Percentiles rank a stretch among this genome's conserved stretches.
Conservation (phyloP, 176 grass and related monocot genomes). For the Rhynchospora pubera region DNA sequence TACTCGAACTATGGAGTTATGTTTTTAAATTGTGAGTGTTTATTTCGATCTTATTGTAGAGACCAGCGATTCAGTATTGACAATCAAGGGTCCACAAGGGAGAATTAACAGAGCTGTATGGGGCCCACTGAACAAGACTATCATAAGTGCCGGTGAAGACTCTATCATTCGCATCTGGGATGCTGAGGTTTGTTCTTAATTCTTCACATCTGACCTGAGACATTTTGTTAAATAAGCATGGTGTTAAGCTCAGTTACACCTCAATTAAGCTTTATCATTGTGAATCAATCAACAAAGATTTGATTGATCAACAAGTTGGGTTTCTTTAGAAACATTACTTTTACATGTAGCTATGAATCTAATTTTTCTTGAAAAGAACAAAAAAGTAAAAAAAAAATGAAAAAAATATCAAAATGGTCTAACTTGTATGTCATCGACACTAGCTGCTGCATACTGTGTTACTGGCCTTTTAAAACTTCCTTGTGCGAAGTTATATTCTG, state of each 20-base stretch:
- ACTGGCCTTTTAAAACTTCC: background rate
- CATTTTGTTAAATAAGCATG: background rate
- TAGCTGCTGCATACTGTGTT: background rate
- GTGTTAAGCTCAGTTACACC: background rate
- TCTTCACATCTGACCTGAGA: background rate
- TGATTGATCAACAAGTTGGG: background rate
- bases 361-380: background rate
- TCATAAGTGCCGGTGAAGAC: conserved; percentile 86
- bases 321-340: background rate
- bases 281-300: background rate
- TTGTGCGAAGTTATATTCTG: background rate
- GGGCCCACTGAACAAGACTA: conserved; percentile 88
- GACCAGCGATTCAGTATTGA: conserved; percentile 51
- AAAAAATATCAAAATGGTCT: background rate
- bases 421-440: background rate
- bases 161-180: conserved; percentile 82
- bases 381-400: background rate
- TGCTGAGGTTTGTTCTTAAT: conserved; percentile 42
- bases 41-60: conserved; percentile 41
- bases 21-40: background rate
- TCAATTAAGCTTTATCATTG: background rate
- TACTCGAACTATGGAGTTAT: no score
- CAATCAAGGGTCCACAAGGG: conserved; percentile 66
- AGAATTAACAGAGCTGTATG: conserved; percentile 93
- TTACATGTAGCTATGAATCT: background rate